phyloP scores from a whole-genome alignment of 352 stramenopile species.

The Pythium aristosporum region DNA sequence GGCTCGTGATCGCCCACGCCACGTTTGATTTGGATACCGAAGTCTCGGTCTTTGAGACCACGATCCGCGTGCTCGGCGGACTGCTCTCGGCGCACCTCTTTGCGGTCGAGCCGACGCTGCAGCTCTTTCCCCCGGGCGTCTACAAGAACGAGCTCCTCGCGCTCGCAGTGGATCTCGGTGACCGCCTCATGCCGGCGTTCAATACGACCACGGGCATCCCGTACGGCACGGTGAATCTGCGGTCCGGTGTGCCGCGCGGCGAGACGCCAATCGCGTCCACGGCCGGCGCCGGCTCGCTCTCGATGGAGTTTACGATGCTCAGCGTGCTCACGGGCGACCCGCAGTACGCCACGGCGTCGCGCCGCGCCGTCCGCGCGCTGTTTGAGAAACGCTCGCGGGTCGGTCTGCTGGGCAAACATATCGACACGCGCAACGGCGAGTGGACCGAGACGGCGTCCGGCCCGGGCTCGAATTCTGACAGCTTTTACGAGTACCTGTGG shows the following conservation, averaged over 20 bases:
- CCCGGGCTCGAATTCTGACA: constrained; percentile 94
- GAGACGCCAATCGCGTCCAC: constrained; percentile 97
- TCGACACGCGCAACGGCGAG: constrained; percentile 89
- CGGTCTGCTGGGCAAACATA: constrained; percentile 95
- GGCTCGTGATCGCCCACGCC: constrained; percentile 51
- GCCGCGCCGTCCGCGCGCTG: constrained; percentile 69
- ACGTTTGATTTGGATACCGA: constrained; percentile 87
- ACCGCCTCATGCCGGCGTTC: constrained; percentile 96
- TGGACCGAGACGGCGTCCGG: constrained; percentile 82
- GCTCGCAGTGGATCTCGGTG: constrained; percentile 94
- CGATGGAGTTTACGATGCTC: constrained; percentile 97
- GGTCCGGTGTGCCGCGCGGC: constrained; percentile 78
- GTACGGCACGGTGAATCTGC: constrained; percentile 97
- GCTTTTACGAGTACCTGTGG: constrained; percentile 98
- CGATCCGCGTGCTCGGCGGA: constrained; percentile 90
- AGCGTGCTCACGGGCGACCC: constrained; percentile 76
- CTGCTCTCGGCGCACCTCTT: constrained; percentile 90
- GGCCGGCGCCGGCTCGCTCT: constrained; percentile 94
- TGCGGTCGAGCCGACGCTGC: constrained; percentile 50
- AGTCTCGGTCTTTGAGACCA: constrained; percentile 94
- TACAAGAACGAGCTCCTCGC: constrained; percentile 93
- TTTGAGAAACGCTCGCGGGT: constrained; percentile 73
- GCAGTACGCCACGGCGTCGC: constrained; percentile 66
- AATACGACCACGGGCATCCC: constrained; percentile 95
- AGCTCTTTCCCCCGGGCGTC: constrained; percentile 50